Evolutionary conservation across 1,139 yeast species (phyloP), one percentile per base, ranked within the genome.

Genomic region (Blastobotrys aristatus): DNA sequence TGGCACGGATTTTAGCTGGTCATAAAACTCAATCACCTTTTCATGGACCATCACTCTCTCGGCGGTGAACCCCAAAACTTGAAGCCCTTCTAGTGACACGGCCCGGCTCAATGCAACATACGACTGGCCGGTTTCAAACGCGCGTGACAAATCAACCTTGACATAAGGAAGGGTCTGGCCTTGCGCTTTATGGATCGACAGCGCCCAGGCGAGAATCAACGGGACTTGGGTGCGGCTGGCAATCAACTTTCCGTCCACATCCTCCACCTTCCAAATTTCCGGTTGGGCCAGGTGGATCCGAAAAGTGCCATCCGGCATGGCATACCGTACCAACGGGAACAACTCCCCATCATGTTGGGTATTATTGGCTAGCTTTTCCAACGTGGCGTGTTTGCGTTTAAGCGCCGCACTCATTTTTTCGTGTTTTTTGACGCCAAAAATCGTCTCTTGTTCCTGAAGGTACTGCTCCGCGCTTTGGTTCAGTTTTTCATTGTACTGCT

Each of bases 101-200:
- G 96, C 97, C 62, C 97, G 75, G 1, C 95, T 84, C 32, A 90
- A 70, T 0, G 97, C 97, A 27, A 90, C 97, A 63, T 92, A 92
- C 0, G 96, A 95, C 64, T 92, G 98, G 0, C 98, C 98, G 53
- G 80, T 84, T 61, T 90, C 98, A 66, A 92, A 92, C 0, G 85
- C 82, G 50, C 74, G 72, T 33, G 75, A 72, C 52, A 92, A 71
- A 64, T 94, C 96, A 4, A 92, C 96, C 57, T 79, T 79, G 1
- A 88, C 96, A 55, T 79, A 77, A 2, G 84, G 84, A 43, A 92
- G 69, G 0, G 98, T 90, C 64, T 94, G 98, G 2, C 98, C 98
- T 63, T 92, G 98, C 0, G 97, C 83, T 66, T 92, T 92, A 64
- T 92, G 99, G 44, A 92, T 90, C 0, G 97, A 88, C 37, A 92